phyloP scores from a whole-genome alignment of 1,284 basidiomycete genomes.

The Papiliotrema nemorosa region DNA sequence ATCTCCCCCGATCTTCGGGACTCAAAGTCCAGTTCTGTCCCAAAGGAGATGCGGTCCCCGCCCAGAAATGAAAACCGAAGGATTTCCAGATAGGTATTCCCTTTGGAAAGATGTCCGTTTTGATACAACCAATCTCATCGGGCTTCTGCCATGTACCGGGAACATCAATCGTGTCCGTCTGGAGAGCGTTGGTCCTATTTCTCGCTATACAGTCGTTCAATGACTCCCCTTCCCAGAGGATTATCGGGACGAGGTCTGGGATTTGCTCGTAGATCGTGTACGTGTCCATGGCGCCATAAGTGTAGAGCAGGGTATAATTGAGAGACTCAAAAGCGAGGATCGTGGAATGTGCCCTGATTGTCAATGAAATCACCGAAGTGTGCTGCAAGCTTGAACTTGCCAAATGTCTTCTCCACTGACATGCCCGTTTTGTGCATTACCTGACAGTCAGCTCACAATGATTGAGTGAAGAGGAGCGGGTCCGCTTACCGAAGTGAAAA shows the following conservation, averaged over 20 bases:
- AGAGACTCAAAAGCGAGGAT: constrained; percentile 18
- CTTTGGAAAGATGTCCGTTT: constrained; percentile 15
- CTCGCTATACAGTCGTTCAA: constrained; percentile 11
- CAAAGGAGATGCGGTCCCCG: constrained; percentile 21
- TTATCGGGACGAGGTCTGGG: constrained; percentile 23
- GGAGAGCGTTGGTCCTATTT: constrained; percentile 3
- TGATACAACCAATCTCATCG: constrained; percentile 15
- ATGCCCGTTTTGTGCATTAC: constrained; percentile 9
- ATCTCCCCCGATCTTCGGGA: constrained; percentile 38
- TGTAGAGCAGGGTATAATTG: constrained; percentile 25
- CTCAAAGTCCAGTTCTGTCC: constrained; percentile 42
- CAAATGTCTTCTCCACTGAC: constrained; percentile 33
- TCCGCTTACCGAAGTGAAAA: constrained; percentile 26
- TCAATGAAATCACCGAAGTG: neutral
- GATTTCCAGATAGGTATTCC: constrained; percentile 47
- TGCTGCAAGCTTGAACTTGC: constrained; percentile 8
- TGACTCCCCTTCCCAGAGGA: constrained; percentile 18
- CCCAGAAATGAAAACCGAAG: constrained; percentile 43
- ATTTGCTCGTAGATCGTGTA: constrained; percentile 29
- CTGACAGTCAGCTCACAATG: neutral
- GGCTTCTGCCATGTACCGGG: constrained; percentile 10
- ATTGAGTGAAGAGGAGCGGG: neutral
- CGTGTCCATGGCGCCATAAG: constrained; percentile 20
- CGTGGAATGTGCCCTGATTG: constrained; percentile 14
- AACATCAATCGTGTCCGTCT: constrained; percentile 2